Percentiles rank a stretch among this genome's conserved stretches.
phyloP scores from a whole-genome alignment of 2,329 filamentous ascomycete species.

The Monosporascus sp. region DNA sequence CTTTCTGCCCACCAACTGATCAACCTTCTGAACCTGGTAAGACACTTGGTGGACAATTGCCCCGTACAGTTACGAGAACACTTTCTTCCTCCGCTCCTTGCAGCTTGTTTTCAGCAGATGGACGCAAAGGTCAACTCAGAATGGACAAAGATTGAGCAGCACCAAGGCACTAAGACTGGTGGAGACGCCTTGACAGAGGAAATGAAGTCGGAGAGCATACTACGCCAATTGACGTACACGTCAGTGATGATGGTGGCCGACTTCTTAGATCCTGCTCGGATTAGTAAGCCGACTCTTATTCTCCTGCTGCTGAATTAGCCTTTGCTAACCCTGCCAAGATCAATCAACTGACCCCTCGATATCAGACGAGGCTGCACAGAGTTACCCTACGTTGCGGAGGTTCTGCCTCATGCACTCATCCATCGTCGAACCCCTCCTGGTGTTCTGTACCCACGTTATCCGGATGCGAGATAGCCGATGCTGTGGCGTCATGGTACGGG shows the following conservation, averaged over 20 bases:
- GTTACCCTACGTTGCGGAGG: constrained; percentile 61
- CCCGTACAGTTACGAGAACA: constrained; percentile 69
- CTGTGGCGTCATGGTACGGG: constrained; percentile 76
- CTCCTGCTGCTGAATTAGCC: background rate
- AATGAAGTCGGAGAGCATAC: constrained; percentile 96
- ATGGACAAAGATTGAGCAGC: constrained; percentile 71
- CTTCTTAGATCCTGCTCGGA: constrained; percentile 71
- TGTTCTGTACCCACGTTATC: constrained; percentile 88
- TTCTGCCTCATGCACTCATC: constrained; percentile 75
- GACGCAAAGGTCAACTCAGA: constrained; percentile 82
- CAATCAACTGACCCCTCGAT: constrained; percentile 18
- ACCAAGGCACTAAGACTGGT: constrained; percentile 57
- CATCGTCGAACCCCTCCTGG: constrained; percentile 80
- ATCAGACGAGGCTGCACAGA: constrained; percentile 24
- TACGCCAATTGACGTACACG: constrained; percentile 87
- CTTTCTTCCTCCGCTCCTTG: constrained; percentile 80
- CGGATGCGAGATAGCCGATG: constrained; percentile 86
- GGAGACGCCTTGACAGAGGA: constrained; percentile 84
- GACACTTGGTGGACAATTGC: constrained; percentile 88
- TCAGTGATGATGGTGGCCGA: constrained; percentile 88
- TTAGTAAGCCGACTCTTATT: constrained; percentile 43
- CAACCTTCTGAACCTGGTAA: constrained; percentile 82
- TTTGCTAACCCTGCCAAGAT: constrained; percentile 6
- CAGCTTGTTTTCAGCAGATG: constrained; percentile 77
- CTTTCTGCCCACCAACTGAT: constrained; percentile 91